Percentiles rank a stretch among this genome's conserved stretches.
Evolutionary conservation across 306 rosid species (phyloP).

Genomic region (Morella rubra): DNA sequence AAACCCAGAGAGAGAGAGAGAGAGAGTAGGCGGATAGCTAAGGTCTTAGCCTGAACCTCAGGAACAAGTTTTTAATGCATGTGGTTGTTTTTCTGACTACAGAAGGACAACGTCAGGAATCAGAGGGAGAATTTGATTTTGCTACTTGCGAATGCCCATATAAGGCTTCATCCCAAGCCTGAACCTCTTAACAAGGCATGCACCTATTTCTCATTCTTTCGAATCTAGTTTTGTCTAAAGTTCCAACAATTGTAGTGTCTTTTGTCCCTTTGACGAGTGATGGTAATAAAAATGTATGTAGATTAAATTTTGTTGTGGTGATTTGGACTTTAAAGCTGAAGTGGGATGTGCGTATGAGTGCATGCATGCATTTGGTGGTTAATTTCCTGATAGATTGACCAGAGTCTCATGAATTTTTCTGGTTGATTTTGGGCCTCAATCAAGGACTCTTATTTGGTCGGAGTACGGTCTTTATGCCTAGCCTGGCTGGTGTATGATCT

Average conservation of each 20-base stretch:
- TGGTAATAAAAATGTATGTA: background rate
- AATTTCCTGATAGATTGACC: background rate
- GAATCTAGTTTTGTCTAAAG: too few species aligned
- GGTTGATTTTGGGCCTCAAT: background rate
- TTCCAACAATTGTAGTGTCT: background rate
- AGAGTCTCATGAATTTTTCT: background rate
- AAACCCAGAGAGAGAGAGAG: background rate
- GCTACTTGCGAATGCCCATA: conserved; percentile 85
- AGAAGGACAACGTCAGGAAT: conserved; percentile 94
- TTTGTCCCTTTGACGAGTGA: background rate
- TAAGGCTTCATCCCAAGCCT: conserved; percentile 86
- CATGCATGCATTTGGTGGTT: background rate
- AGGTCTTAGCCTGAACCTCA: background rate
- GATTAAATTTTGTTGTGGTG: background rate
- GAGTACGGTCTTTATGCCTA: background rate
- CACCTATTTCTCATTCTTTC: conserved; percentile 13
- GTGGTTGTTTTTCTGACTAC: conserved; percentile 38
- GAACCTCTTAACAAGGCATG: conserved; percentile 93
- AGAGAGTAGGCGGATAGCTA: background rate
- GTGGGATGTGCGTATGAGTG: background rate
- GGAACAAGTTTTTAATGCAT: conserved; percentile 17
- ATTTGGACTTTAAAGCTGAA: background rate
- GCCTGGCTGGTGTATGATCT: conserved; percentile 3
- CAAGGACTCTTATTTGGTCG: background rate
- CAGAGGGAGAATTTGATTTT: conserved; percentile 93